Evolutionary conservation across 768 basidiomycete species (phyloP).

Genomic region (Sporobolomyces roseus): DNA sequence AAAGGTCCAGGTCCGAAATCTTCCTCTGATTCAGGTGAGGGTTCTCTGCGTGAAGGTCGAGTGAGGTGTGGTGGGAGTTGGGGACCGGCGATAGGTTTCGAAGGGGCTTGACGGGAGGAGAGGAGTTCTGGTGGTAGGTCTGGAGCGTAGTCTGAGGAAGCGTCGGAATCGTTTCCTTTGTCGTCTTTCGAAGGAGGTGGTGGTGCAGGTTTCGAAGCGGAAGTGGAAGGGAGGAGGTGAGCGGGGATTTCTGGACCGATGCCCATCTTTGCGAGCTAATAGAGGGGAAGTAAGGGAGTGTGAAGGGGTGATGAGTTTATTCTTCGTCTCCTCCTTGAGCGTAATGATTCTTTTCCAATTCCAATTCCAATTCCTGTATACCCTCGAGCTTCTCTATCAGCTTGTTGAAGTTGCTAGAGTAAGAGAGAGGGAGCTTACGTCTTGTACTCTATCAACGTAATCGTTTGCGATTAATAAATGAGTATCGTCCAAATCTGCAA

Average conservation of each 20-base stretch:
- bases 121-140: slow-evolving; percentile 17
- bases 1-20: slow-evolving; percentile 79
- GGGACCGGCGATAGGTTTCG: slow-evolving; percentile 50
- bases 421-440: too few relatives aligned
- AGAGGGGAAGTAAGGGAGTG: too few relatives aligned
- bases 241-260: slow-evolving; percentile 62
- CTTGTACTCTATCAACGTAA: slow-evolving; percentile 63
- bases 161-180: slow-evolving; percentile 46
- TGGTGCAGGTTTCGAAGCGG: slow-evolving; percentile 55
- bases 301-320: too few relatives aligned
- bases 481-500: slow-evolving; percentile 79
- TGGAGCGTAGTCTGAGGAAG: slow-evolving; percentile 44
- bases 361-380: slow-evolving; percentile 21
- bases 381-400: too few relatives aligned
- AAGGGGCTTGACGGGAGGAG: background rate
- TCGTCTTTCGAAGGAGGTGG: slow-evolving; percentile 60
- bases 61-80: slow-evolving; percentile 58
- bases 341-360: slow-evolving; percentile 37
- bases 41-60: slow-evolving; percentile 2
- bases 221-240: slow-evolving; percentile 55
- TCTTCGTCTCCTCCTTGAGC: slow-evolving; percentile 7
- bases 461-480: slow-evolving; percentile 80
- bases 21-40: slow-evolving; percentile 57
- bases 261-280: slow-evolving; percentile 25
- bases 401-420: too few relatives aligned